phyloP scores from a whole-genome alignment of 2,329 filamentous ascomycete genomes.

The Karstenula rhodostoma region DNA sequence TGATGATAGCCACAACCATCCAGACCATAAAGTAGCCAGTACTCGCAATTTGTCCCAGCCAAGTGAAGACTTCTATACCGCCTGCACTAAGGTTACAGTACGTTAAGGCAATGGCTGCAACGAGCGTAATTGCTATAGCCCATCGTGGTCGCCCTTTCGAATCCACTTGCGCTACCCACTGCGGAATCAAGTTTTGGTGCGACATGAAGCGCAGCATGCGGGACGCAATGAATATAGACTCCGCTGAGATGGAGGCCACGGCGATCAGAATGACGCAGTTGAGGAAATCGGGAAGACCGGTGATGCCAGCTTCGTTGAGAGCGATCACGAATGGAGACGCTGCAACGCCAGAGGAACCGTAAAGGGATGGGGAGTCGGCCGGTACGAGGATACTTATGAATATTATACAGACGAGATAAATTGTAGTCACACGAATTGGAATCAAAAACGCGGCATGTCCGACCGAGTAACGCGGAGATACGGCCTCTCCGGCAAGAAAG shows the following conservation, averaged over 20 bases:
- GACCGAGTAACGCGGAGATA: slow-evolving; percentile 78
- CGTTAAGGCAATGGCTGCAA: slow-evolving; percentile 33
- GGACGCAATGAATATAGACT: slow-evolving; percentile 45
- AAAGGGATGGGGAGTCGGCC: slow-evolving; percentile 34
- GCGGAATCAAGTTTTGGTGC: slow-evolving; percentile 32
- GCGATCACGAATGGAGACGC: slow-evolving; percentile 71
- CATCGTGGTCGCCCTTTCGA: slow-evolving; percentile 39
- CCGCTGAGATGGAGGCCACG: slow-evolving; percentile 42
- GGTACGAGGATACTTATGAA: slow-evolving; percentile 49
- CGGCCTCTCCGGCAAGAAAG: slow-evolving; percentile 76
- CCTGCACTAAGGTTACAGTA: slow-evolving; percentile 42
- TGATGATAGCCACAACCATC: slow-evolving; percentile 45
- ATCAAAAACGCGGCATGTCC: slow-evolving; percentile 90
- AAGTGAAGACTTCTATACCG: slow-evolving; percentile 35
- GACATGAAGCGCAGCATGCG: slow-evolving; percentile 44
- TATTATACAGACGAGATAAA: slow-evolving; percentile 47
- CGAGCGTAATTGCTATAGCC: slow-evolving; percentile 37
- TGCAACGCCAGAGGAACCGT: slow-evolving; percentile 28
- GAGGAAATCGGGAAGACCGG: slow-evolving; percentile 39
- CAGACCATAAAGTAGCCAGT: slow-evolving; percentile 46
- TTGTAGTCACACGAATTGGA: slow-evolving; percentile 61
- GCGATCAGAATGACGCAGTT: slow-evolving; percentile 45
- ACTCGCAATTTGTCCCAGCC: slow-evolving; percentile 40
- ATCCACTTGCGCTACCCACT: slow-evolving; percentile 39
- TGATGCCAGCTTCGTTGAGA: slow-evolving; percentile 66